Evolutionary conservation across 2,329 filamentous ascomycete species (phyloP).

Genomic region (Podosphaera fusca): DNA sequence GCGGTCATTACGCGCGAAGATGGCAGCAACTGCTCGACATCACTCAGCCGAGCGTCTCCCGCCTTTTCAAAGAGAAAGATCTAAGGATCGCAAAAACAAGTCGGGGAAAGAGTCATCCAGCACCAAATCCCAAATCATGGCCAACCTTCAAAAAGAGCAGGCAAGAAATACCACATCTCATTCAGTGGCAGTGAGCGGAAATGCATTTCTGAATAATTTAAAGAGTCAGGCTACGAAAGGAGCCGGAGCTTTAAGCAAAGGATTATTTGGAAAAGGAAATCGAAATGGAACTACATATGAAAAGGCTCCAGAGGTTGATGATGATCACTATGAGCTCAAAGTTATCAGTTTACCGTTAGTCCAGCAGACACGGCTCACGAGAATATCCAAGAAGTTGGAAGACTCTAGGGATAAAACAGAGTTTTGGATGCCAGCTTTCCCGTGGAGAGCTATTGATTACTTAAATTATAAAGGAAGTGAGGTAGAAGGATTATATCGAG

Average conservation of each 20-base stretch:
- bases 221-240: slow-evolving; percentile 51
- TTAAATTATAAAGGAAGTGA: slow-evolving; percentile 87
- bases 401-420: slow-evolving; percentile 86
- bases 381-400: slow-evolving; percentile 75
- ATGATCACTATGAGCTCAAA: slow-evolving; percentile 64
- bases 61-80: slow-evolving; percentile 22
- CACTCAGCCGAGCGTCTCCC: slow-evolving; percentile 46
- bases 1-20: slow-evolving; percentile 43
- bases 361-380: slow-evolving; percentile 71
- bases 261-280: slow-evolving; percentile 56
- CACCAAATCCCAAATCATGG: slow-evolving; percentile 14
- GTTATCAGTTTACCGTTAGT: slow-evolving; percentile 71
- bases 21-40: slow-evolving; percentile 39
- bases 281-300: slow-evolving; percentile 47
- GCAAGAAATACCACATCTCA: slow-evolving; percentile 2
- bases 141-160: slow-evolving; percentile 12
- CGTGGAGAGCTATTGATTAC: slow-evolving; percentile 90
- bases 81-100: slow-evolving; percentile 13
- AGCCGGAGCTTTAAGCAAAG: slow-evolving; percentile 61
- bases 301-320: slow-evolving; percentile 41
- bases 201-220: slow-evolving; percentile 47
- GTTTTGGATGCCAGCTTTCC: slow-evolving; percentile 94
- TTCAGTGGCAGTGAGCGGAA: slow-evolving; percentile 28
- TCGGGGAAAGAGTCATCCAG: slow-evolving; percentile 15
- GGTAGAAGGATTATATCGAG: slow-evolving; percentile 78